Percentiles rank a stretch among this genome's conserved stretches.
phyloP scores from a whole-genome alignment of 352 stramenopile genomes.

The Phytophthora kernoviae region DNA sequence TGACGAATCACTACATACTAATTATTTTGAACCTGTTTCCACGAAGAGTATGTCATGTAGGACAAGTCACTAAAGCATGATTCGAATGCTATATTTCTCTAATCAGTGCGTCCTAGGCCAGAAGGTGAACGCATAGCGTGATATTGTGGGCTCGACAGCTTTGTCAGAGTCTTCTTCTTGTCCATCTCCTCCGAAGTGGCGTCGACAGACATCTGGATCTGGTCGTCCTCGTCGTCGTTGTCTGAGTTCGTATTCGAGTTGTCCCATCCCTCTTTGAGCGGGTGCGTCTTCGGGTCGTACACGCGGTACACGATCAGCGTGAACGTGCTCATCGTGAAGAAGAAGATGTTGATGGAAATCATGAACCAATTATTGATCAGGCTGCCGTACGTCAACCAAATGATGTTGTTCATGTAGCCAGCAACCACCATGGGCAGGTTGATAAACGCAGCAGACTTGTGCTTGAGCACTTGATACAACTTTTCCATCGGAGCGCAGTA shows the following conservation, averaged over 20 bases:
- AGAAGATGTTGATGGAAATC: conserved; percentile 46
- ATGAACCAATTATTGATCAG: conserved; percentile 42
- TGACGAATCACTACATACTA: no score
- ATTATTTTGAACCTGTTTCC: no score
- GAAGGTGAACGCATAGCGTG: conserved; percentile 18
- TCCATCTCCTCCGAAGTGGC: conserved; percentile 4
- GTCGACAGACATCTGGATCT: conserved; percentile 21
- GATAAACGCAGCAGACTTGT: conserved; percentile 45
- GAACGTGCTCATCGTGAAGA: conserved; percentile 34
- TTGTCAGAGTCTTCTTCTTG: conserved; percentile 9
- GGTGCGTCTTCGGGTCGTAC: conserved; percentile 32
- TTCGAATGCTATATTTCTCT: conserved; percentile 23
- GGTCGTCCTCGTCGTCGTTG: conserved; percentile 20
- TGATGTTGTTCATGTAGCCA: conserved; percentile 48
- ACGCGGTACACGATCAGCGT: conserved; percentile 36
- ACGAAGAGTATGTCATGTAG: no score
- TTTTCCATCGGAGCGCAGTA: conserved; percentile 57
- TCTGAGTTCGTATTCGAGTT: conserved; percentile 21
- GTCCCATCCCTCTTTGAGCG: conserved; percentile 27
- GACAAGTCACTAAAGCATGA: no score
- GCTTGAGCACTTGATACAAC: conserved; percentile 46
- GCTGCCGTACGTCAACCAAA: conserved; percentile 55
- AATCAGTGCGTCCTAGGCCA: conserved; percentile 17
- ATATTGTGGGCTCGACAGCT: conserved; percentile 28
- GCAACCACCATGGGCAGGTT: conserved; percentile 55